Percentiles rank a stretch among this genome's conserved stretches.
These are phyloP conservation scores for Mariannaea elegans DNA, from an alignment of 2,329 filamentous ascomycete genomes.

Conservation along the genomic window DNA sequence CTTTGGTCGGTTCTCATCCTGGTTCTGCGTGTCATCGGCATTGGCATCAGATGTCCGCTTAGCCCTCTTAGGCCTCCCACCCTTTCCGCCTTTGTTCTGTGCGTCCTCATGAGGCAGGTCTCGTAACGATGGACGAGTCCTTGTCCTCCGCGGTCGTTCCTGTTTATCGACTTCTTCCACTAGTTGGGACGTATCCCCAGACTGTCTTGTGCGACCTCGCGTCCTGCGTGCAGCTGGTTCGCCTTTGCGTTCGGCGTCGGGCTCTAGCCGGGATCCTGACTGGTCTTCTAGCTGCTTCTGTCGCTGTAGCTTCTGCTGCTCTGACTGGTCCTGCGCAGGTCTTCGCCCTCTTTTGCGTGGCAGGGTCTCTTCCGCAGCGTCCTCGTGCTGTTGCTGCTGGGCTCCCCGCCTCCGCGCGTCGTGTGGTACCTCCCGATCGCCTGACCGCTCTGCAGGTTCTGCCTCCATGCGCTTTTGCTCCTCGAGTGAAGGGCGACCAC, in stretches of 20 bases:
- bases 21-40: conserved; percentile 17
- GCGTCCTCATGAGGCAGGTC: conserved; percentile 18
- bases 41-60: conserved; percentile 4
- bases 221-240: conserved; percentile 25
- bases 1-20: conserved; percentile 22
- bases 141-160: conserved; percentile 19
- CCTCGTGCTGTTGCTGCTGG: conserved; percentile 17
- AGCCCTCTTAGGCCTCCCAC: conserved; percentile 20
- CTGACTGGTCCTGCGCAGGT: conserved; percentile 11
- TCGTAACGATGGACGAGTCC: conserved; percentile 32
- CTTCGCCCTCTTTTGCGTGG: conserved; percentile 28
- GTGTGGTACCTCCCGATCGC: conserved; percentile 24
- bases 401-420: conserved; percentile 20
- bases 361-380: conserved; percentile 17
- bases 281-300: conserved; percentile 12
- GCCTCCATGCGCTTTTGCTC: conserved; percentile 23
- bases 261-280: conserved; percentile 20
- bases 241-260: conserved; percentile 9
- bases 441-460: conserved; percentile 21
- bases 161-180: conserved; percentile 17
- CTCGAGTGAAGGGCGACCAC: conserved; percentile 45
- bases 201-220: conserved; percentile 17
- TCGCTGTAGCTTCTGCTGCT: conserved; percentile 1
- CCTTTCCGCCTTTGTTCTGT: conserved; percentile 30
- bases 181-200: conserved; percentile 5